A percentile compares a stretch with the other conserved stretches of the same genome.
Conservation (phyloP, 2,329 filamentous ascomycete species). For the Cladophialophora carrionii region DNA sequence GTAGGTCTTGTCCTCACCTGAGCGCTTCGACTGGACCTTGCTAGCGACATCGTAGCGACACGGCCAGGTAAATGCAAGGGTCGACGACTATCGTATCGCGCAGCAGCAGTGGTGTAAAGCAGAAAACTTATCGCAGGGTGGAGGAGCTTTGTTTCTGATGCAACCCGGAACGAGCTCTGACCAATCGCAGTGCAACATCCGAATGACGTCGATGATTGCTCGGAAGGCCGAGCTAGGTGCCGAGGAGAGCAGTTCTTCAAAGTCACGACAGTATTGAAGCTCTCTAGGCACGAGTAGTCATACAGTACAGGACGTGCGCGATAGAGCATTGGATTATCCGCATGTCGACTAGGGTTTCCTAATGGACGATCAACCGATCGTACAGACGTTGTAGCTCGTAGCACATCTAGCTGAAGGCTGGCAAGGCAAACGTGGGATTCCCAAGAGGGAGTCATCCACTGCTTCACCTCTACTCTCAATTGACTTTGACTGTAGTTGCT, state of each 20-base stretch:
- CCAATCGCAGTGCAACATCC: slow-evolving; percentile 1
- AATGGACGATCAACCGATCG: neutral
- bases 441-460: neutral
- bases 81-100: slow-evolving; percentile 4
- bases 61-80: slow-evolving; percentile 9
- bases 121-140: slow-evolving; percentile 16
- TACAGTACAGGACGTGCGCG: neutral
- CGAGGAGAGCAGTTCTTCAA: too few relatives aligned
- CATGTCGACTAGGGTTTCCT: neutral
- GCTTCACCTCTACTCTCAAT: neutral
- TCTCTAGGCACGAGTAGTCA: neutral
- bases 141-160: slow-evolving; percentile 11
- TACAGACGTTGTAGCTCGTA: neutral
- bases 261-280: too few relatives aligned
- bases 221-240: neutral
- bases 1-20: slow-evolving; percentile 28
- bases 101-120: slow-evolving; percentile 7
- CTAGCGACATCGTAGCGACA: slow-evolving; percentile 34
- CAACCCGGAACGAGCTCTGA: slow-evolving; percentile 8
- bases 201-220: slow-evolving; percentile 4
- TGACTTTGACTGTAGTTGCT: neutral
- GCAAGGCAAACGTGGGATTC: neutral
- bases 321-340: neutral
- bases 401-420: neutral
- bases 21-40: slow-evolving; percentile 34